Evolutionary conservation across 1,284 basidiomycete genomes (phyloP).

Genomic region (Pseudozyma flocculosa): DNA sequence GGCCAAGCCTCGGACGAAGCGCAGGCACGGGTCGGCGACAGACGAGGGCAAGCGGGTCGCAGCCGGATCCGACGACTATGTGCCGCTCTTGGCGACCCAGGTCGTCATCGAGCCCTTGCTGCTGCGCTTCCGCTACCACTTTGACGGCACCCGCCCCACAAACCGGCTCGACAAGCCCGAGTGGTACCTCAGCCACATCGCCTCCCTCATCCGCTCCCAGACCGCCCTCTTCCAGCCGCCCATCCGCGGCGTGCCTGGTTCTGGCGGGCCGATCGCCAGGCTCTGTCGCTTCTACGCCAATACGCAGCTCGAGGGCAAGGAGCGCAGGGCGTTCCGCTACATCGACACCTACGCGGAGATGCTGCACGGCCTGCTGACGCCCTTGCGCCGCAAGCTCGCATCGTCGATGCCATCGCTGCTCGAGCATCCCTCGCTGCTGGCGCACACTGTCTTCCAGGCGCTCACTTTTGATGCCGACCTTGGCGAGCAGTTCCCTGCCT

Average conservation of each 20-base stretch:
- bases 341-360: slow-evolving; percentile 48
- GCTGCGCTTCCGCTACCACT: slow-evolving; percentile 91
- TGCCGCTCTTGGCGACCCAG: slow-evolving; percentile 63
- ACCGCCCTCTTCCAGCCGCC: slow-evolving; percentile 69
- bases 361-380: slow-evolving; percentile 41
- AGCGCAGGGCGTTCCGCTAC: slow-evolving; percentile 59
- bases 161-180: slow-evolving; percentile 94
- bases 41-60: background rate
- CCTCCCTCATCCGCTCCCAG: slow-evolving; percentile 64
- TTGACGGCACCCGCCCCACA: slow-evolving; percentile 80
- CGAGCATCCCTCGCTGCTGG: slow-evolving; percentile 77
- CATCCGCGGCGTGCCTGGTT: slow-evolving; percentile 7
- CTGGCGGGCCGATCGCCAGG: slow-evolving; percentile 6
- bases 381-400: slow-evolving; percentile 41
- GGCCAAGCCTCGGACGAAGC: slow-evolving; percentile 6
- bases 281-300: slow-evolving; percentile 62
- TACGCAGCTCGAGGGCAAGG: slow-evolving; percentile 67
- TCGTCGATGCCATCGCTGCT: slow-evolving; percentile 69
- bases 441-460: slow-evolving; percentile 91
- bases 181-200: slow-evolving; percentile 91
- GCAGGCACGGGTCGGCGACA: background rate
- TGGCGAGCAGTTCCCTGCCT: slow-evolving; percentile 59
- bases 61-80: slow-evolving; percentile 47
- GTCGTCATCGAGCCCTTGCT: slow-evolving; percentile 81
- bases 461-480: slow-evolving; percentile 82